Conservation (phyloP, 1,139 yeast genomes). For the Suhomyces chickasaworum region DNA sequence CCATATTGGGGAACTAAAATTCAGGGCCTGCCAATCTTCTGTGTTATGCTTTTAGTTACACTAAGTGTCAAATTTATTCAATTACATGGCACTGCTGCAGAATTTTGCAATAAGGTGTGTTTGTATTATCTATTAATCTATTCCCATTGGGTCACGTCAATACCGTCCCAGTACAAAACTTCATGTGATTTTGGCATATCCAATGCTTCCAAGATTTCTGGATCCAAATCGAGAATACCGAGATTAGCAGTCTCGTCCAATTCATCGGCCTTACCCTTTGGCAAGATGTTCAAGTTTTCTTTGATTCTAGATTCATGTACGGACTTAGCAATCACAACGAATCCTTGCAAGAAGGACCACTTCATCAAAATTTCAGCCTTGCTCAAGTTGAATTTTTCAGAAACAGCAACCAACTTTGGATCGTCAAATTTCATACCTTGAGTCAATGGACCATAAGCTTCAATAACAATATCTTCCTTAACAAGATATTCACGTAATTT, state of each 20-base stretch:
- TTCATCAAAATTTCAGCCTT: constrained; percentile 35
- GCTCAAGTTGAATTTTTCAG: constrained; percentile 26
- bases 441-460: constrained; percentile 74
- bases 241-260: constrained; percentile 25
- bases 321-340: constrained; percentile 73
- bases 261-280: constrained; percentile 24
- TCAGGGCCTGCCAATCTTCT: background rate
- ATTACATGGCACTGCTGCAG: too few relatives aligned
- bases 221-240: constrained; percentile 40
- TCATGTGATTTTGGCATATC: constrained; percentile 38
- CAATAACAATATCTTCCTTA: constrained; percentile 48
- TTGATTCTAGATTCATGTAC: constrained; percentile 50
- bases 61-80: background rate
- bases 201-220: constrained; percentile 31
- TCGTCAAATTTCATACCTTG: constrained; percentile 59
- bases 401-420: constrained; percentile 42
- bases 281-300: constrained; percentile 37
- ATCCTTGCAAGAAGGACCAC: constrained; percentile 55
- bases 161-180: constrained; percentile 33
- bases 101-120: background rate
- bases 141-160: constrained; percentile 30
- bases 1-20: too few relatives aligned
- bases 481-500: constrained; percentile 41
- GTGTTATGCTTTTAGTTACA: background rate
- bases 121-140: constrained; percentile 4